Base-by-base conservation (phyloP, 805 yeast species). In the Metschnikowia noctiluminum region DNA sequence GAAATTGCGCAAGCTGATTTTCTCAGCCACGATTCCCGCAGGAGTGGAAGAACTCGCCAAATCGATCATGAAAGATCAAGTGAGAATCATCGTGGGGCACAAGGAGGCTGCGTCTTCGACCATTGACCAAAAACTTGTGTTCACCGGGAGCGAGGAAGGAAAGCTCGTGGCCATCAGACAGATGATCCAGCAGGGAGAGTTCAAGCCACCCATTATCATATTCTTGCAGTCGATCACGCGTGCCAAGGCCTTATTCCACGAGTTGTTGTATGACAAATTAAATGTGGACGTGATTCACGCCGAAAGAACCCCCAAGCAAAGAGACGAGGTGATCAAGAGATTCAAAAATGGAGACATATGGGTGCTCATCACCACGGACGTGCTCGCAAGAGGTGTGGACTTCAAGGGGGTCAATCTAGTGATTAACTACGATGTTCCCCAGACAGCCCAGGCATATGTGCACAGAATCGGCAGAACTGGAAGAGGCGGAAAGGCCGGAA, bases 401-500 rank as follows among this genome's bases (percentile, higher is more conserved):
- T 94, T 94, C 72, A 89, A 89, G 62, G 97, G 97, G 47, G 92
- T 94, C 43, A 94, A 91, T 62, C 65, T 95, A 50, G 97, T 94
- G 37, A 88, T 94, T 56, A 94, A 94, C 69, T 94, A 94, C 66
- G 99, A 94, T 68, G 96, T 94, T 11, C 99, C 99, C 14, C 87
- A 83, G 59, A 81, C 86, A 39, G 89, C 97, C 0, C 97, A 92
- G 66, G 85, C 96, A 0, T 94, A 94, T 65, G 97, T 94, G 40
- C 99, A 94, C 68, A 82, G 99, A 71, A 89, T 94, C 60, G 99
- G 99, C 68, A 86, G 99, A 76, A 92, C 99, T 2, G 99, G 99
- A 57, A 85, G 99, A 77, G 96, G 89, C 46, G 96, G 96, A 1
- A 81, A 86, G 51, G 61, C 70, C 8, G 99, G 99, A 49, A 78